These are phyloP conservation scores for Russula virescens DNA, from an alignment of 768 basidiomycete species.

Conservation along the genomic window DNA sequence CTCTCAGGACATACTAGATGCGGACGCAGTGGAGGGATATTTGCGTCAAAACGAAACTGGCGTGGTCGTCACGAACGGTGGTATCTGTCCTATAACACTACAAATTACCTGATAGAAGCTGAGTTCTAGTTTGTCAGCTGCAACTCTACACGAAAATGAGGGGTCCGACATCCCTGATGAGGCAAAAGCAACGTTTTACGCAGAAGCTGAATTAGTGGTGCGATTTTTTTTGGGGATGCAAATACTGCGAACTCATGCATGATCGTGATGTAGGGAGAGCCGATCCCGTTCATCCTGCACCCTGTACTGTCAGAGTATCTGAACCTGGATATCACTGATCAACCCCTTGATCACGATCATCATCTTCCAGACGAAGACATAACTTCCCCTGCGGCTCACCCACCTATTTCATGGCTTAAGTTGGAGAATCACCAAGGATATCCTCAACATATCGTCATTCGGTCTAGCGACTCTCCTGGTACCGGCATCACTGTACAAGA, in stretches of 20 bases:
- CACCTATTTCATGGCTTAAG: slow-evolving; percentile 7
- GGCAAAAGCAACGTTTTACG: slow-evolving; percentile 13
- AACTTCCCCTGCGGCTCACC: slow-evolving; percentile 1
- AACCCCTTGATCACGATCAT: slow-evolving; percentile 12
- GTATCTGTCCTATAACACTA: not conserved
- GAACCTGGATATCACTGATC: slow-evolving; percentile 7
- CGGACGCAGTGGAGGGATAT: slow-evolving; percentile 9
- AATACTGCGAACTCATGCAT: not conserved
- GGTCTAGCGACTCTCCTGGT: not conserved
- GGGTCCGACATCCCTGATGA: not conserved
- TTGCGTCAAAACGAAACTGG: slow-evolving; percentile 12
- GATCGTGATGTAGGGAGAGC: slow-evolving; percentile 1
- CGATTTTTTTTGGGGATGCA: not conserved
- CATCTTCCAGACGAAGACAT: slow-evolving; percentile 13
- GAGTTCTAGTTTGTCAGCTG: not conserved
- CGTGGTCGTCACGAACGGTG: slow-evolving; percentile 13
- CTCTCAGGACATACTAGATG: slow-evolving; percentile 9
- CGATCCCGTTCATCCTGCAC: slow-evolving; percentile 13
- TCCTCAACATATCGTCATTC: slow-evolving; percentile 3
- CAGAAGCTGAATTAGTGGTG: slow-evolving; percentile 9
- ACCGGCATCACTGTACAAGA: slow-evolving; percentile 13
- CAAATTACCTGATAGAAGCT: not conserved
- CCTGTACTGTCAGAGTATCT: slow-evolving; percentile 14
- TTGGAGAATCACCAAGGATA: slow-evolving; percentile 16
- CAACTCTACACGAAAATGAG: slow-evolving; percentile 9